A percentile compares a stretch with the other conserved stretches of the same genome.
These are phyloP conservation scores for Noccaea bulbosa DNA, from an alignment of 345 rosid genomes.

Conservation along the genomic window DNA sequence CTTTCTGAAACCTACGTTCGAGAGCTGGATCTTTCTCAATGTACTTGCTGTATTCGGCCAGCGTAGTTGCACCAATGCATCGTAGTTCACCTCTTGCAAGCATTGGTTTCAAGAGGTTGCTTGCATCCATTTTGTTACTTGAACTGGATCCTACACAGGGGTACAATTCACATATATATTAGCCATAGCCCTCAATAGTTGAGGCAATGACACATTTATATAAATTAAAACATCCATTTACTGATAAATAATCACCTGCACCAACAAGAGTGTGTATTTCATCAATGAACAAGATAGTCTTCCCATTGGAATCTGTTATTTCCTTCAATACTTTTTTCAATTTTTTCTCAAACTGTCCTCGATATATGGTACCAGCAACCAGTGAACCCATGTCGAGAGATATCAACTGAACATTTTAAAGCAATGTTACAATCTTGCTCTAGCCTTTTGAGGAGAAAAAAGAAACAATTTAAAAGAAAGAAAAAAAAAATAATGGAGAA, in stretches of 20 bases:
- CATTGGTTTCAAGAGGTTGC: slow-evolving; percentile 90
- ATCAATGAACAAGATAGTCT: slow-evolving; percentile 78
- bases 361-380: slow-evolving; percentile 82
- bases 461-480: no score
- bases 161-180: no score
- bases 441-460: no score
- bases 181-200: no score
- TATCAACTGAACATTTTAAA: slow-evolving; percentile 54
- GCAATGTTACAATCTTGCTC: not conserved
- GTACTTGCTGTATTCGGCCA: slow-evolving; percentile 82
- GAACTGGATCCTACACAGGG: slow-evolving; percentile 52
- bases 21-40: slow-evolving; percentile 90
- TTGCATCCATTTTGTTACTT: slow-evolving; percentile 87
- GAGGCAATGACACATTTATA: no score
- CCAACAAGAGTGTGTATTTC: slow-evolving; percentile 90
- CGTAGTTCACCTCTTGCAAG: slow-evolving; percentile 88
- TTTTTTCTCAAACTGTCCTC: slow-evolving; percentile 81
- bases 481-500: not conserved
- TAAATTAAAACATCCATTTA: no score
- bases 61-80: slow-evolving; percentile 90
- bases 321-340: slow-evolving; percentile 88
- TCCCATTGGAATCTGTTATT: slow-evolving; percentile 83
- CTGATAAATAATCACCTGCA: slow-evolving; percentile 51
- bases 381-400: slow-evolving; percentile 87
- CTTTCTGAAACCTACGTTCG: slow-evolving; percentile 94